These are phyloP conservation scores for Jackrogersella minutella DNA, from an alignment of 495 filamentous ascomycete species.

Conservation along the genomic window DNA sequence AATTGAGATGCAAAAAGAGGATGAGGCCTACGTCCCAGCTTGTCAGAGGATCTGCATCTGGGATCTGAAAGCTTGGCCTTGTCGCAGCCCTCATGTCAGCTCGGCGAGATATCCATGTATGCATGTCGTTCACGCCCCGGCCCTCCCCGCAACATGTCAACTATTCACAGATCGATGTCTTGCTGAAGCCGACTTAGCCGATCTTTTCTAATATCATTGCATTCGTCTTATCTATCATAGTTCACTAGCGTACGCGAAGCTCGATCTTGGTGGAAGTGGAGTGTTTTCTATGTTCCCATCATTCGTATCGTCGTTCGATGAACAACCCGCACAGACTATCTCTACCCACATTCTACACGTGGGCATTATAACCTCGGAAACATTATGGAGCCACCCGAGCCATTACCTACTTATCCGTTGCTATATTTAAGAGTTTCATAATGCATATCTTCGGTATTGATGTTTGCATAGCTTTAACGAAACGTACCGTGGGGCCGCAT, in stretches of 20 bases:
- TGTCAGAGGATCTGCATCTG: slow-evolving; percentile 30
- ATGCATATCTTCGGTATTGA: neutral
- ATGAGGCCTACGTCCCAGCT: slow-evolving; percentile 4
- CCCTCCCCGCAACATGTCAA: neutral
- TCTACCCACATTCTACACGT: slow-evolving; percentile 19
- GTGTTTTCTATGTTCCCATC: slow-evolving; percentile 8
- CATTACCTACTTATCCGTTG: no score
- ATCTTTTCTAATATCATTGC: neutral
- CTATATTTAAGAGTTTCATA: slow-evolving; percentile 20
- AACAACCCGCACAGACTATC: slow-evolving; percentile 21
- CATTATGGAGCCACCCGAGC: no score
- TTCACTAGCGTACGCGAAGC: neutral
- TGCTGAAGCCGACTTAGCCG: neutral
- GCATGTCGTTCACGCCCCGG: neutral
- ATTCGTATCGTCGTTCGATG: slow-evolving; percentile 25
- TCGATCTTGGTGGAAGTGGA: neutral
- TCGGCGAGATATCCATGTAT: slow-evolving; percentile 23
- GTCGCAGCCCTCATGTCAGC: slow-evolving; percentile 23
- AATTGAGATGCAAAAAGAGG: slow-evolving; percentile 7
- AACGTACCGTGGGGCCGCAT: neutral
- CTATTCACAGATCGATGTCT: neutral
- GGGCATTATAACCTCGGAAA: neutral
- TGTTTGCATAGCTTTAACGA: no score
- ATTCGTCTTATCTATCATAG: neutral
- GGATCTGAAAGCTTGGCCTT: slow-evolving; percentile 36